phyloP scores from a whole-genome alignment of 2,329 filamentous ascomycete genomes.

The Sporothrix globosa region DNA sequence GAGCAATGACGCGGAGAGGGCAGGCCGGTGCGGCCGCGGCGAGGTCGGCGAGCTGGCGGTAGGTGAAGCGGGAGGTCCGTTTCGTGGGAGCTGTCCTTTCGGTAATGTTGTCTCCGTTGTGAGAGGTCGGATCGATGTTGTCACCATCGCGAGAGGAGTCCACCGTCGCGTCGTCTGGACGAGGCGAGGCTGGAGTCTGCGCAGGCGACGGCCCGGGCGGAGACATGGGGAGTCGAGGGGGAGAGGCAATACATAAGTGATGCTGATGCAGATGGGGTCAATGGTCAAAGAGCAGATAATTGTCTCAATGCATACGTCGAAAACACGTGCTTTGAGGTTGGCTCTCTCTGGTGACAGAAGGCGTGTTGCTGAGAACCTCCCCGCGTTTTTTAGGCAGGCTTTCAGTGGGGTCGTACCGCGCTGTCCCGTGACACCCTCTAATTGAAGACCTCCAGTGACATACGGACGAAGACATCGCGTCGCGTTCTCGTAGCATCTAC shows the following conservation, averaged over 20 bases:
- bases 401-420: slow-evolving; percentile 6
- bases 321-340: background rate
- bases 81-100: background rate
- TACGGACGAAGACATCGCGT: too few species aligned
- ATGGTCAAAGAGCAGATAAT: too few species aligned
- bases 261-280: background rate
- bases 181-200: background rate
- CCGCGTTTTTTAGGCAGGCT: background rate
- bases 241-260: slow-evolving; percentile 10
- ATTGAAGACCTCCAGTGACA: too few species aligned
- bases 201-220: slow-evolving; percentile 4
- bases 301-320: background rate
- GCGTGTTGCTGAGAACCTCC: background rate
- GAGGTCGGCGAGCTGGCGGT: slow-evolving; percentile 78
- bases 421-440: background rate
- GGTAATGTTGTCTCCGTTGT: background rate
- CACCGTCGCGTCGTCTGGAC: background rate
- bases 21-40: slow-evolving; percentile 70
- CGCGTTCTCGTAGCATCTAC: too few species aligned
- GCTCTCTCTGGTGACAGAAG: background rate
- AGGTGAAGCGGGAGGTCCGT: slow-evolving; percentile 72
- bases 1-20: slow-evolving; percentile 83
- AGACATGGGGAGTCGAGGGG: slow-evolving; percentile 8
- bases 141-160: background rate
- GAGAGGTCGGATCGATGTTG: background rate